A percentile compares a stretch with the other conserved stretches of the same genome.
These are phyloP conservation scores for Tremella yokohamensis DNA, from an alignment of 768 basidiomycete genomes.

Conservation along the genomic window DNA sequence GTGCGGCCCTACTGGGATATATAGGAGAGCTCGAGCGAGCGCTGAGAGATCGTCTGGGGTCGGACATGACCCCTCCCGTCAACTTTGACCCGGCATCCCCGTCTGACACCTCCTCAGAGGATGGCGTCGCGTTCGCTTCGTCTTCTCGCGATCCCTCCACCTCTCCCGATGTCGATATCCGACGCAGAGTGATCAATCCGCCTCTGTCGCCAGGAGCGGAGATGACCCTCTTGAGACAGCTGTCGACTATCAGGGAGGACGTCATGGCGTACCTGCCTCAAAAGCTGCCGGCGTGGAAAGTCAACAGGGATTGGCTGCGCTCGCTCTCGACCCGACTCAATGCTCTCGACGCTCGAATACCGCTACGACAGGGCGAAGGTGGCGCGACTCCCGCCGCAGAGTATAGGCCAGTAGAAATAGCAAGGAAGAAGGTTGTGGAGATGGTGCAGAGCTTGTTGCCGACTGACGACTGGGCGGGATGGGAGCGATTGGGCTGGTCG, in stretches of 20 bases:
- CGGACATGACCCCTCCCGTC: neutral
- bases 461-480: constrained; percentile 50
- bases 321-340: constrained; percentile 12
- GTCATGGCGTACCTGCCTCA: constrained; percentile 31
- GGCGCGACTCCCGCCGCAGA: constrained; percentile 6
- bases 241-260: constrained; percentile 37
- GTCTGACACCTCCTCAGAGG: neutral
- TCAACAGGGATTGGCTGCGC: constrained; percentile 19
- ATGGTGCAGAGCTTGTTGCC: constrained; percentile 45
- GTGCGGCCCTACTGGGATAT: constrained; percentile 46
- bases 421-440: constrained; percentile 35
- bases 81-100: neutral
- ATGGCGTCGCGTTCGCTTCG: neutral
- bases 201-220: neutral
- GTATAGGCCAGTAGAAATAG: constrained; percentile 22
- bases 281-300: constrained; percentile 7
- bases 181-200: neutral
- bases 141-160: neutral
- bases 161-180: neutral
- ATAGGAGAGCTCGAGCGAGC: constrained; percentile 45
- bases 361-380: constrained; percentile 1
- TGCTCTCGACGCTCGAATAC: constrained; percentile 4
- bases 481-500: constrained; percentile 50
- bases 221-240: constrained; percentile 27
- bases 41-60: constrained; percentile 25